Evolutionary conservation across 225 moss, liverwort and hornwort species (phyloP).

Genomic region (Lunularia cruciata): DNA sequence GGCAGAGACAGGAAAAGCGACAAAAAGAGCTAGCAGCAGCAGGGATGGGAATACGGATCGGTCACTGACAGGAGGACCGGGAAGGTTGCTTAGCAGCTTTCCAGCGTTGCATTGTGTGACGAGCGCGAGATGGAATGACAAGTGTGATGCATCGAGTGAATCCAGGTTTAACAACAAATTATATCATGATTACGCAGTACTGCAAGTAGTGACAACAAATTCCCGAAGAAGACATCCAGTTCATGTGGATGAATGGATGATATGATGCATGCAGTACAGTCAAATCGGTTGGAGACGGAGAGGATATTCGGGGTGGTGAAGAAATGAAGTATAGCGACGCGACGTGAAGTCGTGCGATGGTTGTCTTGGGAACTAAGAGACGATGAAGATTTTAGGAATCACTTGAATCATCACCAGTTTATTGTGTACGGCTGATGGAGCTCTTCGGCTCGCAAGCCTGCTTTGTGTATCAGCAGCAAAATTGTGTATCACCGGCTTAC

Average conservation of each 20-base stretch:
- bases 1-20: neutral
- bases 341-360: no score
- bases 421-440: constrained; percentile 16
- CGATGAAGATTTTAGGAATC: neutral
- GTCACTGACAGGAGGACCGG: no score
- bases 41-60: neutral
- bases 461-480: constrained; percentile 2
- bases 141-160: constrained; percentile 12
- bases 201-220: no score
- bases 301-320: no score
- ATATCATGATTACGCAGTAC: neutral
- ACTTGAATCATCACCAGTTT: neutral
- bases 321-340: no score
- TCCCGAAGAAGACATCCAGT: neutral
- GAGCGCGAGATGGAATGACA: neutral
- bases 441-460: constrained; percentile 4
- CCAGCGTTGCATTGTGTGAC: neutral
- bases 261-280: neutral
- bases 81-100: neutral
- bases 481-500: neutral
- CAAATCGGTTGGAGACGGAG: neutral
- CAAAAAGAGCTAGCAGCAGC: neutral
- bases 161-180: no score
- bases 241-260: neutral
- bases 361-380: neutral